Evolutionary conservation across 2,329 filamentous ascomycete genomes (phyloP), one percentile per base, ranked within the genome.

Genomic region (Reticulascus tulasneorum): DNA sequence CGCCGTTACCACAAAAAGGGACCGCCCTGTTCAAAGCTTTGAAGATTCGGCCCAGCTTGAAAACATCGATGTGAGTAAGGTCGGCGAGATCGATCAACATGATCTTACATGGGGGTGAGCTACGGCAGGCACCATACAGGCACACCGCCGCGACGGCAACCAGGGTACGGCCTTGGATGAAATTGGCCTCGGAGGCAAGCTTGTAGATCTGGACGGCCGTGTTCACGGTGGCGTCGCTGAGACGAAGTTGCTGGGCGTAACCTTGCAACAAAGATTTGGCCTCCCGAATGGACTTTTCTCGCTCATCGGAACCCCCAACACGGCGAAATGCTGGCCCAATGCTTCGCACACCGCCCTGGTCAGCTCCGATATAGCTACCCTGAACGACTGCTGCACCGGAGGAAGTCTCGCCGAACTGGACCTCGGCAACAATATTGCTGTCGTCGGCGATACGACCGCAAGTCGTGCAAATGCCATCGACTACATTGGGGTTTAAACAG

Each of bases 1-100:
- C 64, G 19, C 73, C 73, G n/a, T 40, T 41, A 13, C 29, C 32
- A 18, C 40, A 40, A 9, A 40, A 16, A 23, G 29, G 40, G 8
- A 42, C 32, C 22, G 56, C 59, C 16, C 59, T 59, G 35, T 64
- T 57, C 37, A 94, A 74, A 24, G 81, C 80, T 58, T 94, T 94
- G 72, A 94, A 97, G 19, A 87, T 86, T 44, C 86, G 82, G 26
- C 93, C 93, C 11, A 98, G 75, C 45, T 86, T 84, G 64, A 94
- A 98, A 17, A 98, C 91, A 49, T 96, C 95, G 55, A 93, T 79
- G 66, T 77, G 75, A 37, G 73, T 67, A 42, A 91, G 73, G 56
- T 98, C 93, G 10, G 93, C 87, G 55, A 98, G 80, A 57, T 98
- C 93, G 58, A 98, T 97, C 27, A 98, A 74, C 84, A 98, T 90